These are phyloP conservation scores for Microbotryum lychnidis-dioicae DNA, from an alignment of 1,284 basidiomycete genomes.

Conservation along the genomic window DNA sequence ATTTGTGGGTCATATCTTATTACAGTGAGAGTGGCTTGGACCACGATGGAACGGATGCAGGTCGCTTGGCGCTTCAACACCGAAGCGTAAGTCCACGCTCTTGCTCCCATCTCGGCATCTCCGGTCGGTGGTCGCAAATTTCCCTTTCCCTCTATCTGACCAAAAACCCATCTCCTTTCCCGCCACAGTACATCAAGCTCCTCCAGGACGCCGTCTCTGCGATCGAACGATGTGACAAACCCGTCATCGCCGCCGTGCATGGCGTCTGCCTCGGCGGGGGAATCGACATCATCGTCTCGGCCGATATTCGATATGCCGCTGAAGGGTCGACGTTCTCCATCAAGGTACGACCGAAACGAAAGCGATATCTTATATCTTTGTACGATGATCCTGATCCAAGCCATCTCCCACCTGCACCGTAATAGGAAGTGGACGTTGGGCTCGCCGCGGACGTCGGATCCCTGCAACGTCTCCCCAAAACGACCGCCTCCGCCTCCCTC, in stretches of 20 bases:
- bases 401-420: background rate
- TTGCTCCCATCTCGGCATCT: background rate
- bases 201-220: conserved; percentile 67
- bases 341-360: conserved; percentile 49
- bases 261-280: conserved; percentile 63
- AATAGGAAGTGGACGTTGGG: conserved; percentile 79
- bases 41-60: conserved; percentile 23
- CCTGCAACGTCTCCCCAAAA: conserved; percentile 73
- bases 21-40: conserved; percentile 11
- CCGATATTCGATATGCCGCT: conserved; percentile 71
- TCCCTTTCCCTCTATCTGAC: too few relatives aligned
- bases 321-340: conserved; percentile 61
- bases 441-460: conserved; percentile 79
- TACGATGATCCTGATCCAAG: background rate
- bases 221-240: conserved; percentile 64
- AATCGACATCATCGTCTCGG: conserved; percentile 63
- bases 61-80: conserved; percentile 18
- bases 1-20: background rate
- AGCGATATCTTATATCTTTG: background rate
- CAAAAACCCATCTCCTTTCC: background rate
- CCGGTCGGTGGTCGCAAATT: background rate
- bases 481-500: conserved; percentile 70
- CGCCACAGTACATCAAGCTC: conserved; percentile 36
- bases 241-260: conserved; percentile 77
- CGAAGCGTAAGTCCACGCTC: conserved; percentile 34